Conservation (phyloP, 192 early-diverging fungal genomes). For the Funneliformis geosporum region DNA sequence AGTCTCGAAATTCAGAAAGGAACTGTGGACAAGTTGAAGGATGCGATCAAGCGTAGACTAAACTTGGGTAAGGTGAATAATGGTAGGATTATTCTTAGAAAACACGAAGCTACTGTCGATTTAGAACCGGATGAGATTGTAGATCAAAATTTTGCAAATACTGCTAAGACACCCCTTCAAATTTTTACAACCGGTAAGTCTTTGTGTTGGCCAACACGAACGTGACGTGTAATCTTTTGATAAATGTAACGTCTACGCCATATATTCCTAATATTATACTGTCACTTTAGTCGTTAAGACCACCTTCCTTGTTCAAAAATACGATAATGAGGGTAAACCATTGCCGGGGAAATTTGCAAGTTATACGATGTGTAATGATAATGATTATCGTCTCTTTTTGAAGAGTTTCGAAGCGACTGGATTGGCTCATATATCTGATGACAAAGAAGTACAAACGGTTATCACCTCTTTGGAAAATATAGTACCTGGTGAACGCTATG, state of each 20-base stretch:
- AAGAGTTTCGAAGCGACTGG: neutral
- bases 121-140: neutral
- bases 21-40: neutral
- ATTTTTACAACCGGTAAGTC: neutral
- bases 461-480: neutral
- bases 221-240: neutral
- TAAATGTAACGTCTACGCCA: neutral
- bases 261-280: slow-evolving; percentile 1
- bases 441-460: neutral
- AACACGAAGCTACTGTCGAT: neutral
- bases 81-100: neutral
- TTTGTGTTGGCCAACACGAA: slow-evolving; percentile 6
- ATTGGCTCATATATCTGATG: neutral
- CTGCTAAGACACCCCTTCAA: neutral
- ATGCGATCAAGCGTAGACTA: neutral
- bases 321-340: neutral
- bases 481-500: neutral
- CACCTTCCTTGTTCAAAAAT: neutral
- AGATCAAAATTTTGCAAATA: neutral
- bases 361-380: too few relatives aligned
- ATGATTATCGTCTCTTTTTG: too few relatives aligned
- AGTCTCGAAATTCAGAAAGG: neutral
- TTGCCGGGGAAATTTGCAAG: neutral
- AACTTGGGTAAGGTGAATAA: neutral
- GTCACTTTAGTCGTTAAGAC: neutral